A percentile compares a stretch with the other conserved stretches of the same genome.
Evolutionary conservation across 495 filamentous ascomycete genomes (phyloP).

Genomic region (Sporormia fimetaria): DNA sequence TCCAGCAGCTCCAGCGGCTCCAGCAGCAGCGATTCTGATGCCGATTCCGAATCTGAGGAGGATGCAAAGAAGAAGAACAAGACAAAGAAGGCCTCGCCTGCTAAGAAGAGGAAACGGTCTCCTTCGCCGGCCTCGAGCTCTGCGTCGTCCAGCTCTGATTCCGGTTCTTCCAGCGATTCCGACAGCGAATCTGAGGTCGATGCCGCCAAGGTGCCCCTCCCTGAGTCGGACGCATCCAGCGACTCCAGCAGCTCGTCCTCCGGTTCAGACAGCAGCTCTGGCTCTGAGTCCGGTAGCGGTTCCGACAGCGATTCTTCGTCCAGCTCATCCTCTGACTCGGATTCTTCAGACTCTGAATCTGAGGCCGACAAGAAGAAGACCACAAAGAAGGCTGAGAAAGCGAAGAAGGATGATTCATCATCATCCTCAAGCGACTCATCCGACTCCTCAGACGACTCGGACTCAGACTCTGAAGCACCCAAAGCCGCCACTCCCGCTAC

Average conservation of each 20-base stretch:
- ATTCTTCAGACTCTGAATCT: conserved; percentile 12
- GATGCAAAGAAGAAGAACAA: conserved; percentile 1
- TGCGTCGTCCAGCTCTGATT: conserved; percentile 7
- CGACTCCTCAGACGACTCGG: conserved; percentile 7
- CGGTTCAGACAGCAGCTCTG: conserved; percentile 11
- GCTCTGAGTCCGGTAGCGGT: conserved; percentile 1
- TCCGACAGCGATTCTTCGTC: conserved; percentile 8
- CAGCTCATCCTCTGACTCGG: conserved; percentile 15
- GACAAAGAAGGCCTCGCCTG: conserved; percentile 1
- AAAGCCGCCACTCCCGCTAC: too few species aligned
- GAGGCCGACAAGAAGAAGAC: conserved; percentile 13
- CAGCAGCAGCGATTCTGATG: conserved; percentile 9
- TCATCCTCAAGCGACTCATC: conserved; percentile 3
- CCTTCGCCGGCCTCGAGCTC: conserved; percentile 7
- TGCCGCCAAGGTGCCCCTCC: conserved; percentile 2
- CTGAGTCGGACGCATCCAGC: conserved; percentile 1
- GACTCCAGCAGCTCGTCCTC: conserved; percentile 2
- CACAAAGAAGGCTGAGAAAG: conserved; percentile 11
- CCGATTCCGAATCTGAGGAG: conserved; percentile 2
- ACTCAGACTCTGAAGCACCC: too few species aligned
- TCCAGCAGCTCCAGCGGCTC: conserved; percentile 12
- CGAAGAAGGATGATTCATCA: too few species aligned
- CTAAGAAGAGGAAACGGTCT: conserved; percentile 10
- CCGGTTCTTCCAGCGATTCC: conserved; percentile 12
- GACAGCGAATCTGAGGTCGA: conserved; percentile 7